Evolutionary conservation across 768 basidiomycete species (phyloP).

Genomic region (Galerina marginata): DNA sequence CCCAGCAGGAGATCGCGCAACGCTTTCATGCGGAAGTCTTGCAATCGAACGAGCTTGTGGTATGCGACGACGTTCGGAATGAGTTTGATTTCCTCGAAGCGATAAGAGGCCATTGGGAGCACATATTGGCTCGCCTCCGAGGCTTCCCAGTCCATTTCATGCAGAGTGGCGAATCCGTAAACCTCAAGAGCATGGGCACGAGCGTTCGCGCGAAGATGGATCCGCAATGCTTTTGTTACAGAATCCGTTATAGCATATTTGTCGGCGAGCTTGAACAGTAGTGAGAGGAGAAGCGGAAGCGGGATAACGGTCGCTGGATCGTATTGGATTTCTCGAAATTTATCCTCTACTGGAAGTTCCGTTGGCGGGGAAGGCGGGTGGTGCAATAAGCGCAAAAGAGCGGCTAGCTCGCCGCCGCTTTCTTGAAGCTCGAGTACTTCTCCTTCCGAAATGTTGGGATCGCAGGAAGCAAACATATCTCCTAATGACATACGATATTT

Average conservation of each 20-base stretch:
- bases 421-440: constrained; percentile 60
- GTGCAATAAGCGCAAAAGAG: constrained; percentile 64
- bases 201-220: constrained; percentile 65
- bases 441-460: constrained; percentile 28
- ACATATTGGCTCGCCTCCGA: constrained; percentile 64
- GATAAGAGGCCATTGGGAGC: constrained; percentile 61
- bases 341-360: constrained; percentile 29
- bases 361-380: constrained; percentile 54
- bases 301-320: constrained; percentile 60
- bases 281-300: constrained; percentile 60
- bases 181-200: constrained; percentile 67
- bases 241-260: constrained; percentile 64
- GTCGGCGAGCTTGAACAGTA: constrained; percentile 63
- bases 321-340: constrained; percentile 39
- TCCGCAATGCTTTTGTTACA: constrained; percentile 47
- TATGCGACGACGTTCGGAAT: constrained; percentile 67
- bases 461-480: constrained; percentile 72
- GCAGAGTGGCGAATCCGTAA: constrained; percentile 58
- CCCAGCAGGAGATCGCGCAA: constrained; percentile 56
- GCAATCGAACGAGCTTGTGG: constrained; percentile 65
- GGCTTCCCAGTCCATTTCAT: constrained; percentile 52
- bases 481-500: constrained; percentile 39
- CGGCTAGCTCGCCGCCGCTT: constrained; percentile 47
- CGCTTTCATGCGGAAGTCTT: constrained; percentile 57
- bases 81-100: constrained; percentile 50